A percentile compares a stretch with the other conserved stretches of the same genome.
These are phyloP conservation scores for Neltuma alba DNA, from an alignment of 306 rosid species.

Conservation along the genomic window DNA sequence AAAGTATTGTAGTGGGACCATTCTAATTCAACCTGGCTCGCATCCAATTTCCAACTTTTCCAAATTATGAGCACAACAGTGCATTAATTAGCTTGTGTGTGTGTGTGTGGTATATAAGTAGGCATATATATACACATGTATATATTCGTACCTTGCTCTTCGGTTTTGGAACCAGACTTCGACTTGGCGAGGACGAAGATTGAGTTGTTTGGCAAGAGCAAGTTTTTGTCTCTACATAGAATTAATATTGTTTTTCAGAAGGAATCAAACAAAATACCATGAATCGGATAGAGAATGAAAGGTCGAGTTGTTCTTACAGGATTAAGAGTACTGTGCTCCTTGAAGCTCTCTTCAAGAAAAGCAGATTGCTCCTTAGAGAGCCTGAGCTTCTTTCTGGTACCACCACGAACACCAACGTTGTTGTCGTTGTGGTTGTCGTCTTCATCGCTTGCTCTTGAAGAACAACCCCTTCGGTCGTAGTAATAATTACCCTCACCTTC, in stretches of 20 bases:
- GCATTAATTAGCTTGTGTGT: neutral
- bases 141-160: constrained; percentile 75
- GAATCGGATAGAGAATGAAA: neutral
- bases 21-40: neutral
- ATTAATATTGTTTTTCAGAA: neutral
- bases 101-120: neutral
- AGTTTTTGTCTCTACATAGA: constrained; percentile 79
- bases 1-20: neutral
- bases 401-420: constrained; percentile 39
- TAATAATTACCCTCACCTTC: constrained; percentile 59
- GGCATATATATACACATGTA: neutral
- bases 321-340: constrained; percentile 87
- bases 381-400: constrained; percentile 81
- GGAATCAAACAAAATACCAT: neutral
- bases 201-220: constrained; percentile 82
- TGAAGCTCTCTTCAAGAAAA: constrained; percentile 96
- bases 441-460: constrained; percentile 81
- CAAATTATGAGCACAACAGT: neutral
- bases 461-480: constrained; percentile 51
- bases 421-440: constrained; percentile 84
- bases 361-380: constrained; percentile 94
- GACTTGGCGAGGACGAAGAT: constrained; percentile 93
- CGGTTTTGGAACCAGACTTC: constrained; percentile 99
- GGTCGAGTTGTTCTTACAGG: constrained; percentile 58
- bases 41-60: neutral